Evolutionary conservation across 1,139 yeast genomes (phyloP).

Genomic region (Nakaseomyces delphensis): DNA sequence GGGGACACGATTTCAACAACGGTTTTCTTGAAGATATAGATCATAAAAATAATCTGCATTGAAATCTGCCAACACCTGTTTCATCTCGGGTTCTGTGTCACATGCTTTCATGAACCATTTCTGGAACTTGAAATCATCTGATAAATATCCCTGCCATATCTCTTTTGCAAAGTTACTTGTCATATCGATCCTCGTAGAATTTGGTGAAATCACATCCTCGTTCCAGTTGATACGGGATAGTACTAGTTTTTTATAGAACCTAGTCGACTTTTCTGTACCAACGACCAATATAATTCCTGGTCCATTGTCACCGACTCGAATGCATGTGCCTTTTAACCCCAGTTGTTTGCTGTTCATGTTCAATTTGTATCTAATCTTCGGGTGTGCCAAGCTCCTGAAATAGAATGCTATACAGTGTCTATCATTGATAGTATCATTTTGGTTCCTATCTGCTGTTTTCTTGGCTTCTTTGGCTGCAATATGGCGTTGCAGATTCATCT

Average conservation of each 20-base stretch:
- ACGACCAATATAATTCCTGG: constrained; percentile 60
- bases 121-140: constrained; percentile 27
- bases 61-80: constrained; percentile 15
- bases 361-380: constrained; percentile 62
- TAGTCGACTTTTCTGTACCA: constrained; percentile 57
- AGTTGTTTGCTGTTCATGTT: constrained; percentile 73
- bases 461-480: constrained; percentile 18
- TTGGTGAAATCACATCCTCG: constrained; percentile 34
- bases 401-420: constrained; percentile 53
- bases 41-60: constrained; percentile 12
- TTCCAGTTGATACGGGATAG: constrained; percentile 64
- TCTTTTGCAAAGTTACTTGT: constrained; percentile 43
- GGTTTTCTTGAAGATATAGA: constrained; percentile 12
- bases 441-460: background rate
- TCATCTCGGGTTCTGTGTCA: constrained; percentile 16
- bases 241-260: constrained; percentile 55
- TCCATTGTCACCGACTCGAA: constrained; percentile 35
- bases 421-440: background rate
- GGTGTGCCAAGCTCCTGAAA: constrained; percentile 47
- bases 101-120: constrained; percentile 31
- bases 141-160: constrained; percentile 72
- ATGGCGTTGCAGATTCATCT: constrained; percentile 49
- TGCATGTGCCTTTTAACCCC: constrained; percentile 51
- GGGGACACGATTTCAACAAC: too few species aligned
- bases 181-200: constrained; percentile 34